Percentiles rank a stretch among this genome's conserved stretches.
phyloP scores from a whole-genome alignment of 1,284 basidiomycete species.

The Athelia sp. region DNA sequence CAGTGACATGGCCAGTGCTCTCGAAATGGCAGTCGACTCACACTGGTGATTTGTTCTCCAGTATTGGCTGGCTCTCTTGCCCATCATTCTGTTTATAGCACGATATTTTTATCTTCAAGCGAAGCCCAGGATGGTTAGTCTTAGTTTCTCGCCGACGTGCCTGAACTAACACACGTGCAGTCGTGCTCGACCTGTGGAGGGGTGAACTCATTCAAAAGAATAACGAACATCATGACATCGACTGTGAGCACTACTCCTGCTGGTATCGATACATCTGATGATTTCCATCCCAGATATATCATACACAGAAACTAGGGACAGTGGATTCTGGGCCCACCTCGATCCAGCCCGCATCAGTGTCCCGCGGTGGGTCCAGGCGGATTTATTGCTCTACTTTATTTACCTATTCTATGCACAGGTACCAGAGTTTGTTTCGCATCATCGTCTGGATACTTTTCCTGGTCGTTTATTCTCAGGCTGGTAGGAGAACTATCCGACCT shows the following conservation, averaged over 20 bases:
- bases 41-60: conserved; percentile 50
- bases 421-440: conserved; percentile 75
- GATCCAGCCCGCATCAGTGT: conserved; percentile 80
- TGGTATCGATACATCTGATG: background rate
- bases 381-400: conserved; percentile 10
- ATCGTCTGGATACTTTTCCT: conserved; percentile 83
- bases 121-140: conserved; percentile 78
- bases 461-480: conserved; percentile 81
- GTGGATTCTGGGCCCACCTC: conserved; percentile 65
- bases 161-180: conserved; percentile 26
- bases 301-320: conserved; percentile 46
- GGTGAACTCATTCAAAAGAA: conserved; percentile 80
- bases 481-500: conserved; percentile 29
- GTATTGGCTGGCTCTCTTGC: background rate
- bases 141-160: background rate
- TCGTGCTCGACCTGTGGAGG: conserved; percentile 71
- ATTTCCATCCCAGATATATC: conserved; percentile 46
- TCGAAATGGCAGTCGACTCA: conserved; percentile 83
- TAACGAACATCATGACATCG: conserved; percentile 63
- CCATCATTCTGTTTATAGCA: conserved; percentile 30
- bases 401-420: conserved; percentile 33
- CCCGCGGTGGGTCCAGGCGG: conserved; percentile 51
- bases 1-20: conserved; percentile 69
- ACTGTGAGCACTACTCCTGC: conserved; percentile 41
- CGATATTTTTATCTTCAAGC: conserved; percentile 81